A percentile compares a stretch with the other conserved stretches of the same genome.
Evolutionary conservation across 2,329 filamentous ascomycete species (phyloP).

Genomic region (Endocalyx cinctus): DNA sequence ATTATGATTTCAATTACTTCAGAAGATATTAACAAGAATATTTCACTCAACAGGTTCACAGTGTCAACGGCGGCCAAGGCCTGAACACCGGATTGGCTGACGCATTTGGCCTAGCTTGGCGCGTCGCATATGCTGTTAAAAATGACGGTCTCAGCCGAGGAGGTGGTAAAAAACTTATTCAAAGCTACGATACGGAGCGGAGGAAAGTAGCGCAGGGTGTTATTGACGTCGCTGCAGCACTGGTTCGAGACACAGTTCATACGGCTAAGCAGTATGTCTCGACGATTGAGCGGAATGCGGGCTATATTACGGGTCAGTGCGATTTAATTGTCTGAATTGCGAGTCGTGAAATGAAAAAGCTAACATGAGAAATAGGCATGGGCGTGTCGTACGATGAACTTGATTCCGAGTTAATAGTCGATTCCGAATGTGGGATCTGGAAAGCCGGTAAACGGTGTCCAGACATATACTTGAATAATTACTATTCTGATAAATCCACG

Average conservation of each 20-base stretch:
- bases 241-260: constrained; percentile 40
- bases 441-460: constrained; percentile 34
- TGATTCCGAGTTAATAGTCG: constrained; percentile 29
- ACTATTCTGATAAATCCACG: constrained; percentile 9
- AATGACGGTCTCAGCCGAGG: constrained; percentile 16
- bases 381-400: constrained; percentile 35
- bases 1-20: too few species aligned
- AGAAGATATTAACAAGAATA: not conserved
- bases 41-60: constrained; percentile 31
- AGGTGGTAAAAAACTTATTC: constrained; percentile 25
- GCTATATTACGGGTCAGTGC: constrained; percentile 39
- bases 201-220: constrained; percentile 38
- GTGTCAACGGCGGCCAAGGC: constrained; percentile 51
- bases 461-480: constrained; percentile 25
- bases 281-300: constrained; percentile 43
- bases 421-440: constrained; percentile 31
- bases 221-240: constrained; percentile 40
- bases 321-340: too few species aligned
- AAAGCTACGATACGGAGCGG: constrained; percentile 41
- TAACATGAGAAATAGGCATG: constrained; percentile 33
- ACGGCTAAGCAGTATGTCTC: constrained; percentile 41
- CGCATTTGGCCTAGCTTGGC: constrained; percentile 52
- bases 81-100: constrained; percentile 56
- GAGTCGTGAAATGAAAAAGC: too few species aligned
- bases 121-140: constrained; percentile 31